These are phyloP conservation scores for Diaporthe capsici DNA, from an alignment of 2,329 filamentous ascomycete species.

Conservation along the genomic window DNA sequence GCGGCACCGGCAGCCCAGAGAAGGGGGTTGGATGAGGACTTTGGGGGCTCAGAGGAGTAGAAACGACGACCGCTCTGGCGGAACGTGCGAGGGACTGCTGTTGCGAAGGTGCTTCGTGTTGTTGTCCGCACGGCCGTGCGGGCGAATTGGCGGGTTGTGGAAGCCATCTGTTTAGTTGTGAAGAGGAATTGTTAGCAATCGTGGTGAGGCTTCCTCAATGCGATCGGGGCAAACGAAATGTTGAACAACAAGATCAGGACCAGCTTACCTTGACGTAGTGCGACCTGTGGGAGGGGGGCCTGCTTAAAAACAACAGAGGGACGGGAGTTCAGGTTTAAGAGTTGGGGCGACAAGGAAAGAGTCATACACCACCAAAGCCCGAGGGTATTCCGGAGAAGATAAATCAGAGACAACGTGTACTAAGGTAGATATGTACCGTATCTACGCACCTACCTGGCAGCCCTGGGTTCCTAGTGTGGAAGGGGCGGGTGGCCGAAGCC, in stretches of 20 bases:
- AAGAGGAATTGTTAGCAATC: conserved; percentile 40
- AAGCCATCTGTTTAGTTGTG: conserved; percentile 55
- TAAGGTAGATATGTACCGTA: background rate
- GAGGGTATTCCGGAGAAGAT: conserved; percentile 37
- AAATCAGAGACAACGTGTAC: conserved; percentile 34
- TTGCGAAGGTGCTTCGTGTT: conserved; percentile 70
- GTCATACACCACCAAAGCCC: conserved; percentile 18
- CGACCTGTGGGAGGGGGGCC: background rate
- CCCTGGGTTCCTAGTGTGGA: background rate
- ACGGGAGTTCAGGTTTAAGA: background rate
- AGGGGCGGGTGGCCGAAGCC: conserved; percentile 21
- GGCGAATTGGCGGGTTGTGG: conserved; percentile 67
- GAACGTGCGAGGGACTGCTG: conserved; percentile 74
- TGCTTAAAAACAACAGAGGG: background rate
- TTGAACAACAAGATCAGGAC: background rate
- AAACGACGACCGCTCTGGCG: conserved; percentile 82
- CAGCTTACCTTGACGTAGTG: conserved; percentile 9
- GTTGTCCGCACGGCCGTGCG: conserved; percentile 72
- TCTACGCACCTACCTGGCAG: background rate
- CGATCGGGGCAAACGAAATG: background rate
- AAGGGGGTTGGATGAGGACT: conserved; percentile 61
- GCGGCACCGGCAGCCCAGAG: conserved; percentile 72
- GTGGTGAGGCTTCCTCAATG: background rate
- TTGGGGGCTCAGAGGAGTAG: conserved; percentile 80
- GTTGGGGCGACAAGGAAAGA: conserved; percentile 13